Conservation (phyloP, 345 rosid species). For the Salix brachista region DNA sequence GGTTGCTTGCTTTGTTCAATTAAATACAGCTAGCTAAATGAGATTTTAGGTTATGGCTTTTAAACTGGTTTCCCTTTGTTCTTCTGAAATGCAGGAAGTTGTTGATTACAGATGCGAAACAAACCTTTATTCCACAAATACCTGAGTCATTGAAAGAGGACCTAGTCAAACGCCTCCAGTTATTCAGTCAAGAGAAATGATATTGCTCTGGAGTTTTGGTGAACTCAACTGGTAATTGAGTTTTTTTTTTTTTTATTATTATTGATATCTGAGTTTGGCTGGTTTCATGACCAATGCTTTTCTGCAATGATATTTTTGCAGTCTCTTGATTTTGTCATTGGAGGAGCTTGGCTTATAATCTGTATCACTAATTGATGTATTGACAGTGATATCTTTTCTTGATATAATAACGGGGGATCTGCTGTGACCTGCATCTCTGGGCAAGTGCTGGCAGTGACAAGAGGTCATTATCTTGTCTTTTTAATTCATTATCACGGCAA, state of each 20-base stretch:
- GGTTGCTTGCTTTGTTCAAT: neutral
- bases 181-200: slow-evolving; percentile 46
- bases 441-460: slow-evolving; percentile 17
- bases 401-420: slow-evolving; percentile 8
- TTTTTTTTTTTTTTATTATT: neutral
- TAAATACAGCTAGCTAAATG: neutral
- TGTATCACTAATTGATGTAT: slow-evolving; percentile 16
- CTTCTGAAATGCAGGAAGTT: slow-evolving; percentile 47
- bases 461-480: neutral
- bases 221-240: slow-evolving; percentile 18
- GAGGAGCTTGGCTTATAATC: slow-evolving; percentile 21
- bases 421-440: slow-evolving; percentile 6
- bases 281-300: neutral
- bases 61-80: neutral
- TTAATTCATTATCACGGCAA: neutral
- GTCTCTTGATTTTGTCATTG: slow-evolving; percentile 15
- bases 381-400: slow-evolving; percentile 10
- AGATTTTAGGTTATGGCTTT: neutral
- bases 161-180: slow-evolving; percentile 46
- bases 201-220: slow-evolving; percentile 7
- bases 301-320: slow-evolving; percentile 21
- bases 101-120: slow-evolving; percentile 64
- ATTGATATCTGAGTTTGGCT: neutral
- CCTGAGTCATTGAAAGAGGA: slow-evolving; percentile 73
- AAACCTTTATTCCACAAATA: slow-evolving; percentile 47